phyloP scores from a whole-genome alignment of 2,329 filamentous ascomycete genomes.

The Gnomoniopsis sp. region DNA sequence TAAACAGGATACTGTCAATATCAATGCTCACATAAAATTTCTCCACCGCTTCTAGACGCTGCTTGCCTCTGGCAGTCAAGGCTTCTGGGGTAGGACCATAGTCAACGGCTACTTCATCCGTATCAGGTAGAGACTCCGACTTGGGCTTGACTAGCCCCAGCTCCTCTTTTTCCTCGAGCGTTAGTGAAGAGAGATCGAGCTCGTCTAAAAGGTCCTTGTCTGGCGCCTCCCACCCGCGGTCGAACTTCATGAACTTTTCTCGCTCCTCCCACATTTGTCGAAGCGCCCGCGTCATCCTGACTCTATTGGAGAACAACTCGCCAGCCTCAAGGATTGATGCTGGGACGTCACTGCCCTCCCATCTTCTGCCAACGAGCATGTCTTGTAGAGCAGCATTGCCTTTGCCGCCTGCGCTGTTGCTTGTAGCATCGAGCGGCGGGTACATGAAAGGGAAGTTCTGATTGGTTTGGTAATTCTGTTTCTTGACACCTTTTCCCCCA shows the following conservation, averaged over 20 bases:
- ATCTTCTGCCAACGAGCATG: constrained; percentile 73
- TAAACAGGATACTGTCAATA: not conserved
- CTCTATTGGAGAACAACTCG: constrained; percentile 82
- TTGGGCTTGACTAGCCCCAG: constrained; percentile 44
- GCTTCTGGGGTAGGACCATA: constrained; percentile 47
- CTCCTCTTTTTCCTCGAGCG: constrained; percentile 41
- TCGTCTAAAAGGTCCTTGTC: constrained; percentile 40
- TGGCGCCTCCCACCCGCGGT: constrained; percentile 76
- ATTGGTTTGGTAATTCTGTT: constrained; percentile 99
- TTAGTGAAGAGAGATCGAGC: constrained; percentile 33
- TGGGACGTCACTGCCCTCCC: constrained; percentile 93
- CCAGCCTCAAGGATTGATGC: constrained; percentile 94
- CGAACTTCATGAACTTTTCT: constrained; percentile 85
- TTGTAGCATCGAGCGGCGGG: constrained; percentile 82
- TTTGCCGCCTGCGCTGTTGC: constrained; percentile 88
- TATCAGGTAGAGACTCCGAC: constrained; percentile 30
- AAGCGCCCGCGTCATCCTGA: constrained; percentile 87
- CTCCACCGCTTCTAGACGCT: constrained; percentile 71
- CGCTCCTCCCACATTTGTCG: constrained; percentile 93
- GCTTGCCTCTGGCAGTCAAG: constrained; percentile 53
- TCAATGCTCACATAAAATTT: constrained; percentile 71
- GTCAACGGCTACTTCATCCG: constrained; percentile 40
- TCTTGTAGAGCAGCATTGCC: constrained; percentile 79
- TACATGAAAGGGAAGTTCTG: constrained; percentile 99
- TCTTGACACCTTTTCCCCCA: constrained; percentile 92